phyloP scores from a whole-genome alignment of 768 basidiomycete genomes.

The Hydnomerulius pinastri region DNA sequence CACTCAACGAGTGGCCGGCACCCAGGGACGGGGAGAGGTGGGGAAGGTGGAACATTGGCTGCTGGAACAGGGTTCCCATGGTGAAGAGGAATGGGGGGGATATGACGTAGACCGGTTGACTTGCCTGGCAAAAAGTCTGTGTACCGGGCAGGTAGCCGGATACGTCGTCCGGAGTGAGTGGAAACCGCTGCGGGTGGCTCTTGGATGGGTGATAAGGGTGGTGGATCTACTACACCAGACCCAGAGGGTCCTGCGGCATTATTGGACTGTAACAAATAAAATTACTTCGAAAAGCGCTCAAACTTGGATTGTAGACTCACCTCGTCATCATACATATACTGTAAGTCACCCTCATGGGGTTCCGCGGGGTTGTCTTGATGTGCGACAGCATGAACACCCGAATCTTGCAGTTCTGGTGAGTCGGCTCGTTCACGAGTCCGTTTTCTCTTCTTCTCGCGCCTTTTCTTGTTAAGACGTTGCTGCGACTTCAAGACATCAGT shows the following conservation, averaged over 20 bases:
- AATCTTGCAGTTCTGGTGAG: not conserved
- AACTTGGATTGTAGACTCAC: not conserved
- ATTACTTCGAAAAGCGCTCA: too few relatives aligned
- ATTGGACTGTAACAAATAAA: too few relatives aligned
- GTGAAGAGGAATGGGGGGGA: not conserved
- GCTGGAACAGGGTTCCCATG: not conserved
- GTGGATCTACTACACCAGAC: too few relatives aligned
- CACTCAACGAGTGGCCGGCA: not conserved
- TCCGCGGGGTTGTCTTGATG: not conserved
- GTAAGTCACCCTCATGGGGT: not conserved
- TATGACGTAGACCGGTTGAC: not conserved
- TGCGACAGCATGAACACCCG: not conserved
- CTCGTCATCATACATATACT: not conserved
- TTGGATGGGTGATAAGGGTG: too few relatives aligned
- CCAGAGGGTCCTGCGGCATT: too few relatives aligned
- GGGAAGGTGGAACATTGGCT: not conserved
- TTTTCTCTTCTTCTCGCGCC: not conserved
- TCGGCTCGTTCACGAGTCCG: not conserved
- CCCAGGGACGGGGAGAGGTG: not conserved
- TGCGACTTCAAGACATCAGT: not conserved
- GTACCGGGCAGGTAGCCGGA: not conserved
- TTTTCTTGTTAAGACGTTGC: not conserved
- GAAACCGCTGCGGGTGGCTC: too few relatives aligned
- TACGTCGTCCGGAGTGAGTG: not conserved
- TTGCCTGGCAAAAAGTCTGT: slow-evolving; percentile 3